A percentile compares a stretch with the other conserved stretches of the same genome.
phyloP scores from a whole-genome alignment of 1,139 yeast species.

The Kazachstania sp. region DNA sequence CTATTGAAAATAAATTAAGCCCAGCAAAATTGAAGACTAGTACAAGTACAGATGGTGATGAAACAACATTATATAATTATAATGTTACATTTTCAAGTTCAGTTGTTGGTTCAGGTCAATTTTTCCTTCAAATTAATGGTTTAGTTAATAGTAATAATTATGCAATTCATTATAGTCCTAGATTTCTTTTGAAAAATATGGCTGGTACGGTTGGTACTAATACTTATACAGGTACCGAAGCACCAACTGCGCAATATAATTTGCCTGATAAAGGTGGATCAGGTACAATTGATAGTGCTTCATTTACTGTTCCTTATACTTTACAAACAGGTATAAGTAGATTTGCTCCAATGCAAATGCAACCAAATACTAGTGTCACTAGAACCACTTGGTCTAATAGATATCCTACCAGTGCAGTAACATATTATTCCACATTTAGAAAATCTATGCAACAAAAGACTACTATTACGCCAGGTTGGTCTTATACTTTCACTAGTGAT shows the following conservation, averaged over 20 bases:
- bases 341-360: constrained; percentile 87
- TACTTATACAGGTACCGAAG: constrained; percentile 16
- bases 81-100: constrained; percentile 38
- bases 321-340: constrained; percentile 65
- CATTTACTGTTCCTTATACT: constrained; percentile 54
- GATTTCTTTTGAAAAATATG: constrained; percentile 65
- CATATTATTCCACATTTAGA: constrained; percentile 41
- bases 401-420: constrained; percentile 59
- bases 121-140: constrained; percentile 59
- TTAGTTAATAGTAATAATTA: constrained; percentile 34
- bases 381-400: constrained; percentile 54
- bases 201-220: constrained; percentile 40
- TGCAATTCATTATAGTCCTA: constrained; percentile 62
- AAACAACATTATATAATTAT: constrained; percentile 26
- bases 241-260: constrained; percentile 34
- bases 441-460: constrained; percentile 43
- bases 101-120: constrained; percentile 53
- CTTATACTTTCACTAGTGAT: constrained; percentile 56
- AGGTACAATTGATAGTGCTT: constrained; percentile 27
- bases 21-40: constrained; percentile 22
- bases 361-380: constrained; percentile 67
- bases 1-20: constrained; percentile 27
- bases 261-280: constrained; percentile 32
- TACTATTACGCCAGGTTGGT: constrained; percentile 79
- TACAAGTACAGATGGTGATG: constrained; percentile 4